phyloP scores from a whole-genome alignment of 2,329 filamentous ascomycete genomes.

The Hypocrella siamensis region DNA sequence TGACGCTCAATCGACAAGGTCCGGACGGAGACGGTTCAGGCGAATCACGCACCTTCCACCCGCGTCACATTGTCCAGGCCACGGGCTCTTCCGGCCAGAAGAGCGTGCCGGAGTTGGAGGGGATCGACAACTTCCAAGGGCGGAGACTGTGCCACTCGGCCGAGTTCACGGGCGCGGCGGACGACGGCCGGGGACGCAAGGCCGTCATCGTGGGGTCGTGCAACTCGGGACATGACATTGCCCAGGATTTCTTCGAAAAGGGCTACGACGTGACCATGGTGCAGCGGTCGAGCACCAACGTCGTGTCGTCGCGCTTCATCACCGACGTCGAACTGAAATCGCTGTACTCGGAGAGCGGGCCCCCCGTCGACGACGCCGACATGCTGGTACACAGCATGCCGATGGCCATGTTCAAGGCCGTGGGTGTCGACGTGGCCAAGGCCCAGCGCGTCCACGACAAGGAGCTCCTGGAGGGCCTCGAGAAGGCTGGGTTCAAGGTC shows the following conservation, averaged over 20 bases:
- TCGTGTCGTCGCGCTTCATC: conserved; percentile 40
- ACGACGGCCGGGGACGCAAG: conserved; percentile 34
- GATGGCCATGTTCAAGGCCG: conserved; percentile 40
- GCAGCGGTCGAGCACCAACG: conserved; percentile 49
- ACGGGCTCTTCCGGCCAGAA: conserved; percentile 56
- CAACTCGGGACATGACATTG: conserved; percentile 55
- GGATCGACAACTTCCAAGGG: conserved; percentile 41
- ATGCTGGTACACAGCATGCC: conserved; percentile 42
- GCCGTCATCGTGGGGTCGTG: conserved; percentile 52
- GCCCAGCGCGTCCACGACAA: conserved; percentile 19
- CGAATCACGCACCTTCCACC: conserved; percentile 39
- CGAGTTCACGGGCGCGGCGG: conserved; percentile 36
- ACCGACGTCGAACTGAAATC: conserved; percentile 36
- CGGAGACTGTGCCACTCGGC: conserved; percentile 46
- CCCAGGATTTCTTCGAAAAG: conserved; percentile 50
- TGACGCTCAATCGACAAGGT: conserved; percentile 33
- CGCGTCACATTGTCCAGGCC: conserved; percentile 48
- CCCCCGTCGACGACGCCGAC: conserved; percentile 51
- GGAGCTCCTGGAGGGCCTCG: conserved; percentile 26
- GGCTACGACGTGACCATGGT: conserved; percentile 55
- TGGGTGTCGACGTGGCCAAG: conserved; percentile 29
- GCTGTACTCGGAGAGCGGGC: conserved; percentile 33
- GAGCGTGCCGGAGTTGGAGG: conserved; percentile 40
- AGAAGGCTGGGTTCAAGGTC: conserved; percentile 42
- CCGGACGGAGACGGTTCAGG: conserved; percentile 30